Base-by-base conservation (phyloP, 2,329 filamentous ascomycete genomes). In the Paraphoma sp. region DNA sequence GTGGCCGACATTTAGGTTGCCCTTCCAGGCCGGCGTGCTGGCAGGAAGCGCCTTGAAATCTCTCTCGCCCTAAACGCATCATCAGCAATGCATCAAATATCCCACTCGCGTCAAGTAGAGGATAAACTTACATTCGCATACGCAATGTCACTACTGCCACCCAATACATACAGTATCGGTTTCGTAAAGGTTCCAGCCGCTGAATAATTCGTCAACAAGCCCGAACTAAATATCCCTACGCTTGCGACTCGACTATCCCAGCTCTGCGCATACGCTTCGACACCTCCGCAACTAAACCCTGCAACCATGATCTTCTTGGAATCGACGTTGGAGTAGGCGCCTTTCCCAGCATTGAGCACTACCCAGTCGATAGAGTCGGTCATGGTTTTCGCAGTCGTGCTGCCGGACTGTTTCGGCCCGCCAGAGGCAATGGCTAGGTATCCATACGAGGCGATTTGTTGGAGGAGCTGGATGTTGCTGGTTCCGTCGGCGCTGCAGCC, bases 1-100 rank as follows among this genome's bases (percentile, higher is more conserved):
- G 36, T 68, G 61, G 29, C 65, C 65, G 17, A 68, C 62, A 18
- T 46, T 44, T n/a, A 67, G 47, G 54, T 68, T 68, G 1, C 65
- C 65, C 28, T 67, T 68, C 63, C 62, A 68, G 0, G 48, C 36
- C 1, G 63, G 65, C 4, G 53, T 51, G 12, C 56, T 59, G 4
- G 51, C 30, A 1, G 59, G 47, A 10, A 68, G 41, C 23, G 56
- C 59, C 14, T 48, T 58, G 51, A 56, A 68, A 49, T 68, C 65
- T 17, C 65, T 56, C 36, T 63, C 60, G 10, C 62, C 59, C 65
- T 68, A 7, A 2, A 3, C 40, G 18, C 2, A 11, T 2, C 10
- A 10, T 8, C 14, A 12, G 29, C 52, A 12, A 57, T 46, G 31
- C 12, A 17, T n/a, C 18, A 30, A 12, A 14, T 11, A 29, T 6